Evolutionary conservation across 2,329 filamentous ascomycete species (phyloP), one percentile per base, ranked within the genome.

Genomic region (Lachnellula subtilissima): DNA sequence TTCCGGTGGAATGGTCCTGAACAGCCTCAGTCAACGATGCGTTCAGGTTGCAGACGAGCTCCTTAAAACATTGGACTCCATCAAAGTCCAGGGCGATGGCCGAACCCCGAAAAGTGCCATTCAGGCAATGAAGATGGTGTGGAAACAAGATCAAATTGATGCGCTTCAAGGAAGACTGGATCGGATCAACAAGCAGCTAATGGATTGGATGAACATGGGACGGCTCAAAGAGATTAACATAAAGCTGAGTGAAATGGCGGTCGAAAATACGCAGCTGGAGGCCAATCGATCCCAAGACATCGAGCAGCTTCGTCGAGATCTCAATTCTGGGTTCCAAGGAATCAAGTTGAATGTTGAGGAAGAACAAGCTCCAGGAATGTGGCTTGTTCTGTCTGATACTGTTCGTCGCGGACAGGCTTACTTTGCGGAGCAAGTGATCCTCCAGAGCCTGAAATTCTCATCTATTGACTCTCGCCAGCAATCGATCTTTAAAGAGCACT

Each of bases 51-150:
- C 46, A 45, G 15, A 45, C n/a, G 45, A 54, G 22, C 14, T 50
- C 11, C 47, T 50, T 19, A 9, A 12, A 5, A 35, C 19, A 3
- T 14, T 50, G 22, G 23, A 45, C 11, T 15, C 19, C 2, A 6
- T 54, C 35, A 53, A 53, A 15, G 50, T 53, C n/a, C 32, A 53
- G 17, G 50, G 50, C 9, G 23, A 46, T 5, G 23, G 25, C 17
- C n/a, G 9, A n/a, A 19, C 15, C 9, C 19, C 3, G 4, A 45
- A 45, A 45, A 45, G 40, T 45, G 19, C 25, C 28, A 4, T 17
- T 0, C 39, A 46, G 19, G 50, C 50, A 6, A 5, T 47, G 5
- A 53, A 47, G 43, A 46, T 19, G 9, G 35, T 53, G 1, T 53
- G 50, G 50, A 47, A 47, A 22, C 15, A 53, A 17, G 40, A 53